Evolutionary conservation across 169 alveolate species (phyloP), one percentile per base, ranked within the genome.

Genomic region (Cryptosporidium sp.): DNA sequence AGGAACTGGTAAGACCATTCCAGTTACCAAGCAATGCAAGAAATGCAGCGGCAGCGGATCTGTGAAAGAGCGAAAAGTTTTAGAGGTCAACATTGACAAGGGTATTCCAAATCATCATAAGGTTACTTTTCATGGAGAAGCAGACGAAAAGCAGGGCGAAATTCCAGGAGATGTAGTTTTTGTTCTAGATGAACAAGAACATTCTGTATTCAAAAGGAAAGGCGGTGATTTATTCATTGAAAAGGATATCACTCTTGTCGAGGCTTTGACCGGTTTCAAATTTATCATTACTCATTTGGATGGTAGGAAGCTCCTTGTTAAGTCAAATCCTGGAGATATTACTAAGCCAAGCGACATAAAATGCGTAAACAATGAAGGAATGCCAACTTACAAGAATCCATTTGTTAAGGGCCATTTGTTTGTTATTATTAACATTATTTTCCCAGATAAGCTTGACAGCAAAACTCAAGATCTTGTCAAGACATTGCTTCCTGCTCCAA

Each of bases 91-190:
- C 87, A 94, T 98, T 56, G 99, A 97, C 70, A 97, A 96, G 93
- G 99, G 99, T 33, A 97, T 94, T 42, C 99, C 99, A 42, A 96
- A 98, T 92, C 97, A 96, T 33, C 98, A 98, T 87, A 95, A 94
- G 93, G 96, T 96, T 53, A 94, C 94, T 37, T 96, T 97, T 93
- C 96, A 95, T 67, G 99, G 98, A 3, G 99, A 97, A 93, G 99
- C 99, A 31, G 99, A 98, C 89, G 98, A 97, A 94, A 93, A 95
- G 31, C 99, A 99, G 29, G 98, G 95, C 72, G 96, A 93, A 35
- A 96, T 96, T 52, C 97, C 99, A 18, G 99, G 99, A 33, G 98
- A 97, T 70, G 97, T 97, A 72, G 94, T 97, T 60, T 93, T 98
- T 86, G 94, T 94, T 60, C 91, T 95, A 68, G 94, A 94, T 71